Base-by-base conservation (phyloP, 1,139 yeast species). In the Saccharomycopsis crataegensis region DNA sequence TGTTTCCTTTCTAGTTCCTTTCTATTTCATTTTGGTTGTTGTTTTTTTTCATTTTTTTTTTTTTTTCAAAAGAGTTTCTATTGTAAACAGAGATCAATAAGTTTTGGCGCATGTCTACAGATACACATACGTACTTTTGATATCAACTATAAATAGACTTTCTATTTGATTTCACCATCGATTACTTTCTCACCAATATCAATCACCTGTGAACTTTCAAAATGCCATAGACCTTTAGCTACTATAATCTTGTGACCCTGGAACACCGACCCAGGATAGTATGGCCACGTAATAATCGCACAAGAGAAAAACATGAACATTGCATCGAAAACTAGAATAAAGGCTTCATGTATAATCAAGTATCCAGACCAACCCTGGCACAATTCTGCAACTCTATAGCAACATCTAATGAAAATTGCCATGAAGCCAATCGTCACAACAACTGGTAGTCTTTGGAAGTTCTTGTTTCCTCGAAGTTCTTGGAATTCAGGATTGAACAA, bases 351-450 rank as follows among this genome's bases (percentile, higher is more conserved):
- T 1, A 71, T 68, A 55, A 87, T 83, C 60, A 90, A 72, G 59
- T 73, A 77, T 0, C 96, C 96, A 3, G 62, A 51, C 81, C 90
- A 90, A 14, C 96, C 96, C 62, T 83, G 79, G 2, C 83, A 72
- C 57, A 90, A 75, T 67, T 91, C 96, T 17, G 81, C 79, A 53
- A 88, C 82, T 69, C 97, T 78, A 68, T 88, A 91, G 43, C 86
- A 72, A 65, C 94, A 86, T 67, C 97, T 79, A 52, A 81, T 75
- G 62, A 78, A 85, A 43, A 89, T 75, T 40, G 43, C 14, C n/a
- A 17, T 38, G 40, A 28, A 22, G 16, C 43, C 16, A 38, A 37
- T 14, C 46, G 52, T 47, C 44, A 40, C 7, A 42, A 49, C 17
- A 14, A 34, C 12, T 22, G 17, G 47, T 32, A 46, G 46, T 49